These are phyloP conservation scores for Limtongozyma cylindracea DNA, from an alignment of 805 yeast species.

Conservation along the genomic window DNA sequence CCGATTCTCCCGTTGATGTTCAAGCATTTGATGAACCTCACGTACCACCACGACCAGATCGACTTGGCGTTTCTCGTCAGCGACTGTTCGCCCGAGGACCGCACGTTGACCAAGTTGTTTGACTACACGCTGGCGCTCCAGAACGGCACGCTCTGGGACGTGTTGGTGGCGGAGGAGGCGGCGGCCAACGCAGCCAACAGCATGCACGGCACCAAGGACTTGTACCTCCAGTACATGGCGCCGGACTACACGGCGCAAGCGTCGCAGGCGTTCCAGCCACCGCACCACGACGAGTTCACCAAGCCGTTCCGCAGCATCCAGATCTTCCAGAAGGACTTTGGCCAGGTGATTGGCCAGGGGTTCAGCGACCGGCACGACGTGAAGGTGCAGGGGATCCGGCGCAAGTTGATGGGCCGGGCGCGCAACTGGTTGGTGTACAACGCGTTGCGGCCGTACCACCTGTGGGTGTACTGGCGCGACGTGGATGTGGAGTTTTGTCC, in stretches of 20 bases:
- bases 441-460: constrained; percentile 75
- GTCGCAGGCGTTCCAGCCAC: no score
- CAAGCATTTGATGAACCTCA: constrained; percentile 49
- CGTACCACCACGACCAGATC: constrained; percentile 71
- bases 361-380: constrained; percentile 88
- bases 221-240: no score
- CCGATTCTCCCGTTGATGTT: constrained; percentile 79
- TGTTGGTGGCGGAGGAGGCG: no score
- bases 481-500: constrained; percentile 92
- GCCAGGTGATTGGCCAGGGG: constrained; percentile 81
- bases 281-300: constrained; percentile 30
- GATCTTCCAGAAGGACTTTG: constrained; percentile 79
- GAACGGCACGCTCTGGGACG: no score
- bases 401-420: constrained; percentile 90
- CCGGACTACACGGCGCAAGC: no score
- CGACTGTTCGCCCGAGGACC: constrained; percentile 77
- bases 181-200: no score
- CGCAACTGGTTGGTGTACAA: constrained; percentile 82
- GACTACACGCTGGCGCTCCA: constrained; percentile 37
- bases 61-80: constrained; percentile 72
- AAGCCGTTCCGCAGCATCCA: constrained; percentile 65
- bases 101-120: constrained; percentile 49
- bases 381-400: constrained; percentile 85
- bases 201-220: no score
- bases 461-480: constrained; percentile 96